Percentiles rank a stretch among this genome's conserved stretches.
phyloP scores from a whole-genome alignment of 495 filamentous ascomycete genomes.

The Penicillium daleae region DNA sequence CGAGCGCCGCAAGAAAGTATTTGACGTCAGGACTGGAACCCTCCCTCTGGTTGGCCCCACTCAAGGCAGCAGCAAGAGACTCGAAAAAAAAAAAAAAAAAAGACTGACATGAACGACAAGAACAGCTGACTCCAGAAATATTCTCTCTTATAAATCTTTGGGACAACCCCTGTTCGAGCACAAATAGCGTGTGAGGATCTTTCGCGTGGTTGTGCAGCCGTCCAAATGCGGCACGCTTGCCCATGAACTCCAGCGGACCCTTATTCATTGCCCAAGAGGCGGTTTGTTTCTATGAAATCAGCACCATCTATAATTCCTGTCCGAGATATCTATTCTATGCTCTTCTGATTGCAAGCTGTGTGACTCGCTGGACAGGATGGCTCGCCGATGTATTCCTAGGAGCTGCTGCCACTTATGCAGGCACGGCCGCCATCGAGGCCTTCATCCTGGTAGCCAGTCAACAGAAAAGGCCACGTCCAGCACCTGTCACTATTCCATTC shows the following conservation, averaged over 20 bases:
- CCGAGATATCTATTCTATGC: conserved; percentile 43
- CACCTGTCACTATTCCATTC: conserved; percentile 31
- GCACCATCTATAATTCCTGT: conserved; percentile 42
- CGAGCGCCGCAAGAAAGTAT: neutral
- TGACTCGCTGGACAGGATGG: conserved; percentile 43
- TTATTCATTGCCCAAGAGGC: conserved; percentile 41
- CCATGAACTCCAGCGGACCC: conserved; percentile 26
- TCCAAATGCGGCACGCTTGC: neutral
- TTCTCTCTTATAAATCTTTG: neutral
- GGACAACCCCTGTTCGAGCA: neutral
- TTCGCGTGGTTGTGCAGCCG: neutral
- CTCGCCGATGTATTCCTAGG: conserved; percentile 38
- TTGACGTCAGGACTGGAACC: conserved; percentile 17
- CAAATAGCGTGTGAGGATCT: neutral
- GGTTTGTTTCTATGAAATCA: conserved; percentile 39
- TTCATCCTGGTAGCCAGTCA: conserved; percentile 38
- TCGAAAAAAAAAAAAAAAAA: neutral
- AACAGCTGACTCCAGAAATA: neutral
- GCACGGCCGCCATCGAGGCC: conserved; percentile 38
- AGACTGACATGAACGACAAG: neutral
- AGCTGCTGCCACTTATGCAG: conserved; percentile 40
- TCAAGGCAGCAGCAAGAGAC: conserved; percentile 10
- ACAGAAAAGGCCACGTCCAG: conserved; percentile 13
- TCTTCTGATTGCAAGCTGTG: conserved; percentile 32
- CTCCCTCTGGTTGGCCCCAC: neutral